These are phyloP conservation scores for Trametopsis cervina DNA, from an alignment of 768 basidiomycete species.

Conservation along the genomic window DNA sequence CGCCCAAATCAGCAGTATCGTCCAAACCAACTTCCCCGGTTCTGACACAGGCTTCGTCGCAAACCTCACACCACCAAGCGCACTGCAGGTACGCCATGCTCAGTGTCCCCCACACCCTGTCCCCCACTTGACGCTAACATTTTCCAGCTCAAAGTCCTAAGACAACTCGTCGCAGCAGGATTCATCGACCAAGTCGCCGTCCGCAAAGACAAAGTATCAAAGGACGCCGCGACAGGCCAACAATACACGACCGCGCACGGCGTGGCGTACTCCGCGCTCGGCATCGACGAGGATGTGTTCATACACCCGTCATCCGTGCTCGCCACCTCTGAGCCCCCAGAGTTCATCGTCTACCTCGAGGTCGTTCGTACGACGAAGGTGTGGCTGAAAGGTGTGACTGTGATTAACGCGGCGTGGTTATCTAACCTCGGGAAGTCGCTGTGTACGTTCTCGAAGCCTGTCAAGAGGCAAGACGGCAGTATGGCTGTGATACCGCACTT, in stretches of 20 bases:
- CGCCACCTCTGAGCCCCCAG: constrained; percentile 36
- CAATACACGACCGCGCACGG: constrained; percentile 73
- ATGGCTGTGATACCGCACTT: constrained; percentile 79
- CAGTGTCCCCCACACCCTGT: not conserved
- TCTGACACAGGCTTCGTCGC: constrained; percentile 51
- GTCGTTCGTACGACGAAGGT: constrained; percentile 66
- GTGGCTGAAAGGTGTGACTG: constrained; percentile 86
- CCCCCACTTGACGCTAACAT: not conserved
- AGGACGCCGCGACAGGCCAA: constrained; percentile 47
- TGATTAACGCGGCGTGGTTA: constrained; percentile 86
- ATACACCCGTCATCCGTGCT: constrained; percentile 7
- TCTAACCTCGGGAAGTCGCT: constrained; percentile 70
- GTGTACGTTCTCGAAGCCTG: constrained; percentile 86
- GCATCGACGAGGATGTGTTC: constrained; percentile 70
- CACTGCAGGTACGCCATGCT: constrained; percentile 53
- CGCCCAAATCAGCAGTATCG: constrained; percentile 81
- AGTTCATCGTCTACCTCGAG: constrained; percentile 82
- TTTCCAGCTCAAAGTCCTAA: constrained; percentile 75
- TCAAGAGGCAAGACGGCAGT: constrained; percentile 58
- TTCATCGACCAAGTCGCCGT: constrained; percentile 96
- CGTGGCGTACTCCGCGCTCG: constrained; percentile 77
- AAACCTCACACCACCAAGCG: constrained; percentile 69
- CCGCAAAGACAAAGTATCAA: constrained; percentile 74
- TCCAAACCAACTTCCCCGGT: constrained; percentile 68
- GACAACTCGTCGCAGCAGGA: constrained; percentile 80